Evolutionary conservation across 2,329 filamentous ascomycete genomes (phyloP), one percentile per base, ranked within the genome.

Genomic region (Beauveria rudraprayagi): DNA sequence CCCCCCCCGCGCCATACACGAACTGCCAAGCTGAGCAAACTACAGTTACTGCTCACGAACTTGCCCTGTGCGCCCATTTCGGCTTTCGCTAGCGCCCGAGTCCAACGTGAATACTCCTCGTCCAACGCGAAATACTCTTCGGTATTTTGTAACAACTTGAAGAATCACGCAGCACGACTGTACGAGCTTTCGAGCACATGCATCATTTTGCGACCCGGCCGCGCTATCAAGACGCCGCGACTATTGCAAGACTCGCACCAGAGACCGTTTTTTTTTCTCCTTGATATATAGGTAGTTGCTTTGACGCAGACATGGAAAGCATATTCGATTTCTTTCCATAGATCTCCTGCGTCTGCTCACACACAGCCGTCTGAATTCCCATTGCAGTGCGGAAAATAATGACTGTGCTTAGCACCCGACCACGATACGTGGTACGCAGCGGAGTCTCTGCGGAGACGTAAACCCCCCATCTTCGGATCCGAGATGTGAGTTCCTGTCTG

Each of bases 331-430:
- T 3, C 5, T 37, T 10, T 1, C 3, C 10, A 11, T 11, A 8
- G 1, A 4, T 11, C 1, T 11, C 30, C 10, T 34, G 30, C 10
- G 30, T 34, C 30, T 3, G 30, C 30, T 11, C 10, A 34, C 30
- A 34, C 30, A 34, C 30, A 34, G 10, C 10, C 30, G 30, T 34
- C 30, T 5, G 10, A 3, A 11, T 34, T 34, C 10, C 10, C 30
- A 34, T 11, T 34, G 30, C 10, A 34, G 10, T 1, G 30, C 30
- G 30, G 1, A 34, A 34, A 34, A 11, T 70, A n/a, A 71, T 65
- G 55, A 79, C 68, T 55, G 77, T 75, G 24, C 75, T 76, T 11
- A 71, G 70, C 11, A 80, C 71, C 65, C 80, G 70, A 16, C 71
- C 70, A 6, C 71, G 66, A 53, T 70, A 73, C 40, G 73, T 70